A percentile compares a stretch with the other conserved stretches of the same genome.
Evolutionary conservation across 1,284 basidiomycete genomes (phyloP).

Genomic region (Cryptococcus wingfieldii): DNA sequence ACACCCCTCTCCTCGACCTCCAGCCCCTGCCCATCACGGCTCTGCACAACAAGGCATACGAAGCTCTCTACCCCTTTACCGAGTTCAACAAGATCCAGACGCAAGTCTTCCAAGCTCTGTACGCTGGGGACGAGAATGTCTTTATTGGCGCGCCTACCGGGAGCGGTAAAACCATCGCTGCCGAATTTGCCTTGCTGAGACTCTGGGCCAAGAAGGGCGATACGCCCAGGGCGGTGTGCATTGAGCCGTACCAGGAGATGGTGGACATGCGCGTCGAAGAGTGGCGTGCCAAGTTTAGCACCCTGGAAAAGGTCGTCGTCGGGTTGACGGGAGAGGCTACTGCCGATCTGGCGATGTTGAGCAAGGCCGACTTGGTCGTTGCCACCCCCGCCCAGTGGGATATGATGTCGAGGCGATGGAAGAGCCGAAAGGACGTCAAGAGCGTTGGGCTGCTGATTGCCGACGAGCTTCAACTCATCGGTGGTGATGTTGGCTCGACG

Average conservation of each 20-base stretch:
- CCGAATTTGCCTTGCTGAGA: constrained; percentile 88
- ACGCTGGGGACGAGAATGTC: constrained; percentile 92
- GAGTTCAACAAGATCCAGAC: constrained; percentile 99
- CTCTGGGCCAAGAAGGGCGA: constrained; percentile 86
- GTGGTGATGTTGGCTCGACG: constrained; percentile 86
- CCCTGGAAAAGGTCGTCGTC: constrained; percentile 83
- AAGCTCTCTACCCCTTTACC: constrained; percentile 76
- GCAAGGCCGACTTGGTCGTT: constrained; percentile 85
- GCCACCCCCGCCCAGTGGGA: constrained; percentile 96
- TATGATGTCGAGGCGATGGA: constrained; percentile 90
- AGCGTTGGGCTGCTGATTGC: constrained; percentile 87
- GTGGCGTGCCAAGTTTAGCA: constrained; percentile 81
- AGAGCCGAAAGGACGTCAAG: constrained; percentile 89
- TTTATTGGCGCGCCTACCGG: constrained; percentile 95
- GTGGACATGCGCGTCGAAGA: constrained; percentile 83
- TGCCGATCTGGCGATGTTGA: constrained; percentile 81
- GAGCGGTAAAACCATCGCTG: constrained; percentile 94
- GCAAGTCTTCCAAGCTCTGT: constrained; percentile 96
- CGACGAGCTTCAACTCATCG: constrained; percentile 91
- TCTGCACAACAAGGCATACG: constrained; percentile 85
- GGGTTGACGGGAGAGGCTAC: constrained; percentile 93
- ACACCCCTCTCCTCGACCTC: constrained; percentile 88
- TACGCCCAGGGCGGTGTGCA: constrained; percentile 82
- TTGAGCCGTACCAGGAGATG: constrained; percentile 96
- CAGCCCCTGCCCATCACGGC: constrained; percentile 86